Evolutionary conservation across 495 filamentous ascomycete genomes (phyloP), one percentile per base, ranked within the genome.

Genomic region (Apiosordaria backusii): DNA sequence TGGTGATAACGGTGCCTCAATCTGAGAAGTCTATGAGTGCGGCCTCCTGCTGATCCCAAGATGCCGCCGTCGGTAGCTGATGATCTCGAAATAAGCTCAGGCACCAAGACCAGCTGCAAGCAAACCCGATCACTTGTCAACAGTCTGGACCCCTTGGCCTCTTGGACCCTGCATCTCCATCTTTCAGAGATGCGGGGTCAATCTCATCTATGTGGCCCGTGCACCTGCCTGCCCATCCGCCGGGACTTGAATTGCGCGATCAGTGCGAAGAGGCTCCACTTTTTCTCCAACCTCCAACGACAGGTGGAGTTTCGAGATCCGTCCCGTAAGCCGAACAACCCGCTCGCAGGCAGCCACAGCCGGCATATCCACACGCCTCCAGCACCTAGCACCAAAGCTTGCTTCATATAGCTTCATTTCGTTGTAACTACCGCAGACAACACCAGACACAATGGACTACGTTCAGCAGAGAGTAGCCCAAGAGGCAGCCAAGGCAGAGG

Each of bases 391-490:
- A 19, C 50, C 62, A 59, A 45, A 45, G 35, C 35, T 45, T 45
- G 35, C 35, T 45, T 45, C 10, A 15, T 45, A 45, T 6, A 45
- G 13, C 35, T 45, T 13, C 16, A 13, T 45, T 45, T 45, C 16
- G 35, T 7, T 15, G 35, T 45, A 45, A 45, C 5, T 3, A 61
- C 18, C 54, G 7, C 61, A 15, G 9, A 45, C 50, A 68, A 60
- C 13, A 58, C 16, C 61, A 21, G 29, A 59, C 50, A 68, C 19
- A 52, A 86, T 86, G 83, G 83, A 86, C 58, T 84, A 85, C 81
- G 81, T 86, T 62, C 78, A 85, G 74, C 78, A 85, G 23, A 77
- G 81, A 66, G 79, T 86, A 72, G 79, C 80, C 62, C 78, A 84
- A 71, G 77, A 78, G 62, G 80, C 79, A 54, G 71, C 77, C 68